Conservation (phyloP, 805 yeast species). For the Ogataea methanolica region DNA sequence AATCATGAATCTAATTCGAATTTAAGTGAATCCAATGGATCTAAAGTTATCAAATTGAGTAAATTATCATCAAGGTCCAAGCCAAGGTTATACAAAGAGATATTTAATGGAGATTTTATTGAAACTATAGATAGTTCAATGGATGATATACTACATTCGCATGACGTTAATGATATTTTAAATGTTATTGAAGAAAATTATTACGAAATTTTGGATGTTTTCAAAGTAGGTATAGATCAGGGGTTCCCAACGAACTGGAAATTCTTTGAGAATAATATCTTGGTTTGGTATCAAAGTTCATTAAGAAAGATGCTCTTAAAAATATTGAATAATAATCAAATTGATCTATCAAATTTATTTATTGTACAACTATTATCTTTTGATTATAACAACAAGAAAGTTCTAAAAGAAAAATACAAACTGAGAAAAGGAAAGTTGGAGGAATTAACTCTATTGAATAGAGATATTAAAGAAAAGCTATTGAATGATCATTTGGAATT, state of each 20-base stretch:
- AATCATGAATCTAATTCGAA: conserved; percentile 7
- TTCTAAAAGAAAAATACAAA: conserved; percentile 47
- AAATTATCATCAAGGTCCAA: conserved; percentile 37
- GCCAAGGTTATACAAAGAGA: conserved; percentile 56
- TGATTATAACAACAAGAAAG: conserved; percentile 62
- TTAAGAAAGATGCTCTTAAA: conserved; percentile 60
- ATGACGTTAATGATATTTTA: conserved; percentile 43
- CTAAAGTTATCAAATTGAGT: conserved; percentile 21
- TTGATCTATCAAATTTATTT: conserved; percentile 64
- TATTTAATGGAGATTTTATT: conserved; percentile 56
- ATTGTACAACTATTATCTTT: conserved; percentile 71
- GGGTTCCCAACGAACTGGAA: conserved; percentile 76
- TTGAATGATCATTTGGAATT: conserved; percentile 75
- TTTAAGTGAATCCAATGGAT: conserved; percentile 6
- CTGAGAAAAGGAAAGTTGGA: conserved; percentile 41
- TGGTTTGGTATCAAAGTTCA: conserved; percentile 62
- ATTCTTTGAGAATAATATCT: conserved; percentile 50
- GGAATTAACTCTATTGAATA: conserved; percentile 47
- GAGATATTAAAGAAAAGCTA: conserved; percentile 64
- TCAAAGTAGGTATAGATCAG: conserved; percentile 50
- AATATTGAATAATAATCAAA: conserved; percentile 36
- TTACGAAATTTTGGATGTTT: conserved; percentile 70
- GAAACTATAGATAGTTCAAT: conserved; percentile 64
- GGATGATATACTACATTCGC: conserved; percentile 55
- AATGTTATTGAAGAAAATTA: conserved; percentile 73